These are phyloP conservation scores for Sporothrix variecibatus DNA, from an alignment of 2,329 filamentous ascomycete species.

Conservation along the genomic window DNA sequence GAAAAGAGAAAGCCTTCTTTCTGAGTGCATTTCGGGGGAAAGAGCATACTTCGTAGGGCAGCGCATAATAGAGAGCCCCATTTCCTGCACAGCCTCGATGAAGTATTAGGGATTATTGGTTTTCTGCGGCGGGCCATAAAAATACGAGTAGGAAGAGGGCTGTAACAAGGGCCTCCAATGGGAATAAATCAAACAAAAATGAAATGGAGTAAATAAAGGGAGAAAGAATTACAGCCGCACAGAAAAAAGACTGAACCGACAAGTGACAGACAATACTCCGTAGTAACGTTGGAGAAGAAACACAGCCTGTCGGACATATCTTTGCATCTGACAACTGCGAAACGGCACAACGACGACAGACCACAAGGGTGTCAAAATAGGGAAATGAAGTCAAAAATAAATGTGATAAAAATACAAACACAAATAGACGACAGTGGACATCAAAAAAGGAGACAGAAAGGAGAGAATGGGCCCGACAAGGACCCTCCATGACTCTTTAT, in stretches of 20 bases:
- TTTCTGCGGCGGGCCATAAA: neutral
- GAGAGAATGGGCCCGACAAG: neutral
- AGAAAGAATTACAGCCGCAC: neutral
- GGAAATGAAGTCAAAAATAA: neutral
- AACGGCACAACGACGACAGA: neutral
- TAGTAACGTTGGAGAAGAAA: neutral
- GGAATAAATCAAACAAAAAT: neutral
- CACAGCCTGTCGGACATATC: neutral
- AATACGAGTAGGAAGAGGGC: constrained; percentile 9
- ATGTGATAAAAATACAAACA: neutral
- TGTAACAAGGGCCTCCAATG: neutral
- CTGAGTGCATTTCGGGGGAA: too few species aligned
- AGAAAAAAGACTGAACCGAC: neutral
- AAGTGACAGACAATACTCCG: neutral
- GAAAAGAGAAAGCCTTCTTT: too few species aligned
- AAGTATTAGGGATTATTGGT: neutral
- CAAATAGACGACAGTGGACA: neutral
- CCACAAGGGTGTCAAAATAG: neutral
- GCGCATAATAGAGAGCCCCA: neutral
- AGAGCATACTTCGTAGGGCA: too few species aligned
- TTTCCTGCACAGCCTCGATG: neutral
- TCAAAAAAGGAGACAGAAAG: neutral
- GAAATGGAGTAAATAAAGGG: neutral
- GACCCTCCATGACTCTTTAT: too few species aligned
- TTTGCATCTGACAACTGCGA: neutral